A percentile compares a stretch with the other conserved stretches of the same genome.
phyloP scores from a whole-genome alignment of 768 basidiomycete species.

The Royoungia palumana region DNA sequence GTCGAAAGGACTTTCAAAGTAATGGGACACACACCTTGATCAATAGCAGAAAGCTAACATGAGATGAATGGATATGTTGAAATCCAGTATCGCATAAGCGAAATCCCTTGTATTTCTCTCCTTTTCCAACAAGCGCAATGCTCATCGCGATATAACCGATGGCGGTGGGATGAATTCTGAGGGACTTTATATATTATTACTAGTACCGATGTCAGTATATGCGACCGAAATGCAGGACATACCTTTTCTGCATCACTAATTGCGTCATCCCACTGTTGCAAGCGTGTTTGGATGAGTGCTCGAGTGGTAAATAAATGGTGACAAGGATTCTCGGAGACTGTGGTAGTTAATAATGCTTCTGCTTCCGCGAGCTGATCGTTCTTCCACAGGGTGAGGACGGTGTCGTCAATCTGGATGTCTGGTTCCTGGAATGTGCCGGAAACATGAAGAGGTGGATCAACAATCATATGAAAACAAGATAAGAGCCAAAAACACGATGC shows the following conservation, averaged over 20 bases:
- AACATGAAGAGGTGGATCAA: no score
- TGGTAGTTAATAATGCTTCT: background rate
- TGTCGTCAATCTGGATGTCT: background rate
- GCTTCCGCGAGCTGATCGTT: background rate
- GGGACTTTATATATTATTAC: no score
- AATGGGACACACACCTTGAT: background rate
- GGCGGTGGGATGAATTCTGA: no score
- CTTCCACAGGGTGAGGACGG: background rate
- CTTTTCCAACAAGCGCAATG: background rate
- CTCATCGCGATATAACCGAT: no score
- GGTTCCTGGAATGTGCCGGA: background rate
- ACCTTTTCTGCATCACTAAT: background rate
- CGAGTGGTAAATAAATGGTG: background rate
- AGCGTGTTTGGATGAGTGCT: constrained; percentile 1
- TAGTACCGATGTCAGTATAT: no score
- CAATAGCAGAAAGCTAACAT: background rate
- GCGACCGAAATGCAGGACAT: no score
- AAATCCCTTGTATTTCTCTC: background rate
- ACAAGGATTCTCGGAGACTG: background rate
- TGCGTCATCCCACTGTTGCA: background rate
- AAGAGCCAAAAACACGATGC: no score
- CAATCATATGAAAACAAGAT: no score
- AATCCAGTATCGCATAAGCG: background rate
- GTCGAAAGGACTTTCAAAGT: background rate
- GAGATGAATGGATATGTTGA: background rate